A percentile compares a stretch with the other conserved stretches of the same genome.
These are phyloP conservation scores for Melocanna baccifera DNA, from an alignment of 176 grass and related monocot genomes.

Conservation along the genomic window DNA sequence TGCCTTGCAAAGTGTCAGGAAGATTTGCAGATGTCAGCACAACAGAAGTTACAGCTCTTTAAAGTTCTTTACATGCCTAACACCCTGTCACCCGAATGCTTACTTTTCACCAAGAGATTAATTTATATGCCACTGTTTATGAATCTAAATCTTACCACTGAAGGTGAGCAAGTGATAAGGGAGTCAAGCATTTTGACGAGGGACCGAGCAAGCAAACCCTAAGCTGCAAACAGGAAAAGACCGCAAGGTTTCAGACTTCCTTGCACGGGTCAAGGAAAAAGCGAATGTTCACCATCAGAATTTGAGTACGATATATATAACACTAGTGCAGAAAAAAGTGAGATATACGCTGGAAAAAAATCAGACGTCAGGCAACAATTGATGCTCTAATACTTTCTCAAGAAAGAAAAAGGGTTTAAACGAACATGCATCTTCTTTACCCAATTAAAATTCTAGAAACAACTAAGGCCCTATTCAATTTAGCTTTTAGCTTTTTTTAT, in stretches of 20 bases:
- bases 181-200: slow-evolving; percentile 18
- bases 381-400: background rate
- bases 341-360: background rate
- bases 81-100: background rate
- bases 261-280: background rate
- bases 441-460: background rate
- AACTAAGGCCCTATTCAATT: background rate
- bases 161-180: background rate
- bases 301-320: background rate
- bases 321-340: background rate
- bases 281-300: background rate
- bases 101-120: background rate
- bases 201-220: background rate
- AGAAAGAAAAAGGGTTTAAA: background rate
- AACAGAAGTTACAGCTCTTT: background rate
- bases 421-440: background rate
- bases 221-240: slow-evolving; percentile 25
- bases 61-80: slow-evolving; percentile 22
- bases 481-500: too few relatives aligned
- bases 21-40: background rate
- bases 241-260: background rate
- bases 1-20: slow-evolving; percentile 1
- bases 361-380: background rate
- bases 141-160: slow-evolving; percentile 19
- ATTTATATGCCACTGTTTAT: background rate